Percentiles rank a stretch among this genome's conserved stretches.
Evolutionary conservation across 352 stramenopile genomes (phyloP).

Genomic region (Phytophthora ramorum): DNA sequence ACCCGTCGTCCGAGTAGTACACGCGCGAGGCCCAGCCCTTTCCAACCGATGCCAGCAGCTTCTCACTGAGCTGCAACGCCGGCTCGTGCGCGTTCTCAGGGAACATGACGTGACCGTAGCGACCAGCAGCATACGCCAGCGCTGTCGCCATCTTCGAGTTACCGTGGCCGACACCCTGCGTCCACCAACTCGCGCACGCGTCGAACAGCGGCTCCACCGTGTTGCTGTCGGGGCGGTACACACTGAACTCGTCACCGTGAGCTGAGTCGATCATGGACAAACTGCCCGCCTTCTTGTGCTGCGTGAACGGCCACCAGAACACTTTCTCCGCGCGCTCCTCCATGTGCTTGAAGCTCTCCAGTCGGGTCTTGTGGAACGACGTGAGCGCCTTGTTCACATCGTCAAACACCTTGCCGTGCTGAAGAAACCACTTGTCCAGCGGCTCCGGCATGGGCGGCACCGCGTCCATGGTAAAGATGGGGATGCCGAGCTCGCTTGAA

Average conservation of each 20-base stretch:
- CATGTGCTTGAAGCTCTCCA: constrained; percentile 67
- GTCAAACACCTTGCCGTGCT: constrained; percentile 58
- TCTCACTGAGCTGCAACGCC: constrained; percentile 79
- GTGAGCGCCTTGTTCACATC: constrained; percentile 57
- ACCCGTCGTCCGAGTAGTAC: constrained; percentile 93
- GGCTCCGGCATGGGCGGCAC: constrained; percentile 81
- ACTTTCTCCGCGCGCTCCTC: constrained; percentile 66
- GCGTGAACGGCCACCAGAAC: constrained; percentile 95
- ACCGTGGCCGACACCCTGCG: constrained; percentile 91
- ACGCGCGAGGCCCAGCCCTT: constrained; percentile 88
- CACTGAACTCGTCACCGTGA: constrained; percentile 87
- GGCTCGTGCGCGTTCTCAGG: constrained; percentile 91
- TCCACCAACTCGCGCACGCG: constrained; percentile 94
- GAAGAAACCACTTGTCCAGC: constrained; percentile 71
- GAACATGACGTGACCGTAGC: constrained; percentile 95
- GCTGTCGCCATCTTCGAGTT: constrained; percentile 90
- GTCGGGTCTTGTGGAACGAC: constrained; percentile 59
- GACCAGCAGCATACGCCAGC: constrained; percentile 88
- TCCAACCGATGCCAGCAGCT: constrained; percentile 78
- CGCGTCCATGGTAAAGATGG: constrained; percentile 74
- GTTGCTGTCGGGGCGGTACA: constrained; percentile 57
- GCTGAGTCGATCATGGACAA: constrained; percentile 91
- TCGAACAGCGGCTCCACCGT: constrained; percentile 83
- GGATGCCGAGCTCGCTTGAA: constrained; percentile 72
- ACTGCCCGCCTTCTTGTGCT: constrained; percentile 87